Conservation (phyloP, 2,329 filamentous ascomycete species). For the Colletotrichum sansevieriae region DNA sequence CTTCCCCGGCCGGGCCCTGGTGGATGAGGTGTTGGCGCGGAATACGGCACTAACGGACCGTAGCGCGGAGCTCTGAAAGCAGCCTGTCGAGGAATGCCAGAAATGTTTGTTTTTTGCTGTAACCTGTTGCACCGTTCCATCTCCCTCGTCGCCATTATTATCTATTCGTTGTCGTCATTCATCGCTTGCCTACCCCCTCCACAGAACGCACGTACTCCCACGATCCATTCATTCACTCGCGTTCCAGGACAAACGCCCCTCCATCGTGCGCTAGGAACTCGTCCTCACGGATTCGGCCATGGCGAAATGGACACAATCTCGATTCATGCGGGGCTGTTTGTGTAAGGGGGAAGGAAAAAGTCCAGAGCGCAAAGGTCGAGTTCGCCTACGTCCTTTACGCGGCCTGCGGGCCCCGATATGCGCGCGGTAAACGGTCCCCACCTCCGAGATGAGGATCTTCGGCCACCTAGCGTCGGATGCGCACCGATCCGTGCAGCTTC, state of each 20-base stretch:
- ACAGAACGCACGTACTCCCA: not conserved
- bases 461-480: slow-evolving; percentile 27
- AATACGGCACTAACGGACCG: slow-evolving; percentile 50
- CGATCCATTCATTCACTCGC: not conserved
- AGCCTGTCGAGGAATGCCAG: too few relatives aligned
- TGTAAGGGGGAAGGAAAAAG: too few relatives aligned
- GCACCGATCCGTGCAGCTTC: slow-evolving; percentile 20
- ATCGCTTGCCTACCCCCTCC: not conserved
- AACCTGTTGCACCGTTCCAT: not conserved
- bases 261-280: too few relatives aligned
- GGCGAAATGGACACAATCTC: too few relatives aligned
- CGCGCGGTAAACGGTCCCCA: too few relatives aligned
- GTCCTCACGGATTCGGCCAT: too few relatives aligned
- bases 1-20: slow-evolving; percentile 59
- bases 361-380: too few relatives aligned
- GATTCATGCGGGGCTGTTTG: too few relatives aligned
- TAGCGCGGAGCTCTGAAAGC: slow-evolving; percentile 27
- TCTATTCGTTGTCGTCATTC: not conserved
- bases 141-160: not conserved
- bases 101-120: too few relatives aligned
- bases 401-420: not conserved
- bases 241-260: not conserved
- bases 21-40: slow-evolving; percentile 57
- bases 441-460: slow-evolving; percentile 41
- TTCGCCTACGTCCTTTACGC: not conserved